Percentiles rank a stretch among this genome's conserved stretches.
phyloP scores from a whole-genome alignment of 2,329 filamentous ascomycete genomes.

The Dothideomycetes sp. region DNA sequence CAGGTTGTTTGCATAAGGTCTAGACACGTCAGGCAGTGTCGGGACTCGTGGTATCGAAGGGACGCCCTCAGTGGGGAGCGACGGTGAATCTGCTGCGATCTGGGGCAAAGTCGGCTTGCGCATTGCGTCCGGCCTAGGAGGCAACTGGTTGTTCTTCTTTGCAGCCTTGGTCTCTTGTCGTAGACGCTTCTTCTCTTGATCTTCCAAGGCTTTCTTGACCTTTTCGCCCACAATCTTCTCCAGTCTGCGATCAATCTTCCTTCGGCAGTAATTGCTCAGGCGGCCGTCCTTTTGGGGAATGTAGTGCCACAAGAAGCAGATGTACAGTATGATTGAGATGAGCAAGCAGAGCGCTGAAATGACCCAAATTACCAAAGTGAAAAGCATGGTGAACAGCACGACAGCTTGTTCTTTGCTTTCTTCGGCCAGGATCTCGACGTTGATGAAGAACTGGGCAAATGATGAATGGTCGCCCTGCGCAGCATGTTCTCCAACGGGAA shows the following conservation, averaged over 20 bases:
- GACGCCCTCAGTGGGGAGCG: too few relatives aligned
- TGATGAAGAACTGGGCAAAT: constrained; percentile 71
- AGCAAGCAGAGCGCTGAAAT: constrained; percentile 67
- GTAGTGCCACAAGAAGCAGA: constrained; percentile 87
- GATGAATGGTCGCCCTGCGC: constrained; percentile 50
- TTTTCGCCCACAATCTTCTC: constrained; percentile 76
- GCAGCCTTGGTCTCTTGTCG: constrained; percentile 47
- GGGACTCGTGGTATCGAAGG: too few relatives aligned
- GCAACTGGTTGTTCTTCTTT: constrained; percentile 44
- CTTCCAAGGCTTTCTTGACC: constrained; percentile 78
- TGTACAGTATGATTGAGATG: constrained; percentile 67
- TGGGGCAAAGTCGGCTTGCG: constrained; percentile 57
- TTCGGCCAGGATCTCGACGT: constrained; percentile 63
- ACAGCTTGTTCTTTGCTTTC: constrained; percentile 69
- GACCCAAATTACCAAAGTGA: constrained; percentile 83
- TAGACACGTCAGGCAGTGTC: too few relatives aligned
- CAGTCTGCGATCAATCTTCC: constrained; percentile 81
- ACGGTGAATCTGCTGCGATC: constrained; percentile 42
- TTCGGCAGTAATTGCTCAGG: constrained; percentile 75
- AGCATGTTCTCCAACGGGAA: constrained; percentile 49
- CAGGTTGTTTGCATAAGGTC: too few relatives aligned
- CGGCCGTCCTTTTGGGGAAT: constrained; percentile 75
- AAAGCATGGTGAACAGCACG: constrained; percentile 83
- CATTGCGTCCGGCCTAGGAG: constrained; percentile 35
- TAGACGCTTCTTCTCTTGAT: constrained; percentile 52